A percentile compares a stretch with the other conserved stretches of the same genome.
Evolutionary conservation across 169 alveolate genomes (phyloP).

Genomic region (Eimeria acervulina): DNA sequence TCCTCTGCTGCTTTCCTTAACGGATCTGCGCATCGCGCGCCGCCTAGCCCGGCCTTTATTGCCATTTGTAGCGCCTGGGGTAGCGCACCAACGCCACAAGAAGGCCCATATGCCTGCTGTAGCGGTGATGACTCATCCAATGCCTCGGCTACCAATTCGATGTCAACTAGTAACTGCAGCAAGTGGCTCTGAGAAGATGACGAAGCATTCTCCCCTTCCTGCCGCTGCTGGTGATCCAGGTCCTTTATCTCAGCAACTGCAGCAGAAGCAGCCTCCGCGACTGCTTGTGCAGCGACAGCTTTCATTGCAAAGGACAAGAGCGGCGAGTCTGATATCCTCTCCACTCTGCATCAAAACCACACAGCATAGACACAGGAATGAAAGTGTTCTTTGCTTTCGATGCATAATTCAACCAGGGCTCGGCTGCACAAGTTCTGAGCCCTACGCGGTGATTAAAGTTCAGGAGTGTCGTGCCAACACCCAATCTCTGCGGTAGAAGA

Average conservation of each 20-base stretch:
- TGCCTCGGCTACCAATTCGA: conserved; percentile 45
- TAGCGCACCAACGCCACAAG: background rate
- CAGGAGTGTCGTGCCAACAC: conserved; percentile 5
- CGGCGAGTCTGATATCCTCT: background rate
- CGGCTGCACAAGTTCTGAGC: background rate
- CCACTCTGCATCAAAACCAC: conserved; percentile 12
- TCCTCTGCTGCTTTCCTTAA: background rate
- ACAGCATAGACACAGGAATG: background rate
- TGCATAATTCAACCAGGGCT: background rate
- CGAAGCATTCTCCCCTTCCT: background rate
- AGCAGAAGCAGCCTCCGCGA: conserved; percentile 8
- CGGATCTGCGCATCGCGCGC: conserved; percentile 48
- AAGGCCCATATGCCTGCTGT: background rate
- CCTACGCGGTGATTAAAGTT: background rate
- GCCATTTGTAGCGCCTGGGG: conserved; percentile 23
- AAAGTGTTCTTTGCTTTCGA: background rate
- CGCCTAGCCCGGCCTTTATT: conserved; percentile 19
- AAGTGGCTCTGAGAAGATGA: background rate
- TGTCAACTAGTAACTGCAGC: conserved; percentile 52
- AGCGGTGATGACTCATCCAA: conserved; percentile 38
- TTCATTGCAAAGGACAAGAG: conserved; percentile 35
- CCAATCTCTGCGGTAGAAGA: background rate
- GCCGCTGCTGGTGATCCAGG: background rate
- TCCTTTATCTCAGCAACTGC: conserved; percentile 19
- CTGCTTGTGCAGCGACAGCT: conserved; percentile 52